Percentiles rank a stretch among this genome's conserved stretches.
phyloP scores from a whole-genome alignment of 2,329 filamentous ascomycete species.

The Penicillium expansum region DNA sequence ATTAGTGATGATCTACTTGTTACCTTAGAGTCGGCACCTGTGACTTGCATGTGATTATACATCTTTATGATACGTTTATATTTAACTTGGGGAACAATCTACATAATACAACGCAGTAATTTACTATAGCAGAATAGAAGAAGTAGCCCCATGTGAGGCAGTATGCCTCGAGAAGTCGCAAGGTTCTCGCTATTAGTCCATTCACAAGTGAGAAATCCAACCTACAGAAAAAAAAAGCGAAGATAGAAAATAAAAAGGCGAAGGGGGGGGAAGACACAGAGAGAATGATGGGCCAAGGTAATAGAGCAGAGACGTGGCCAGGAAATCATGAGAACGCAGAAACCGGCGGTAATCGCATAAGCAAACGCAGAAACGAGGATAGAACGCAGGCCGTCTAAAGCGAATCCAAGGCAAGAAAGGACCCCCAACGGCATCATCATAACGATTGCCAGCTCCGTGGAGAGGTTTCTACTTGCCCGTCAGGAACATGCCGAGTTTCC shows the following conservation, averaged over 20 bases:
- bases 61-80: no score
- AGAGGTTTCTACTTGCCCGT: slow-evolving; percentile 9
- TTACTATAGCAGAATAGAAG: not conserved
- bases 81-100: not conserved
- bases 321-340: slow-evolving; percentile 20
- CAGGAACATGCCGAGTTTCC: slow-evolving; percentile 8
- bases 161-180: slow-evolving; percentile 16
- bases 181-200: slow-evolving; percentile 39
- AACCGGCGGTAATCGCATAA: slow-evolving; percentile 31
- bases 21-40: not conserved
- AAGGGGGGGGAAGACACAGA: slow-evolving; percentile 19
- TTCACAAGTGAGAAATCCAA: slow-evolving; percentile 37
- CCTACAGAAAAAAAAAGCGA: slow-evolving; percentile 24
- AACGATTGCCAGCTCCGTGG: slow-evolving; percentile 12
- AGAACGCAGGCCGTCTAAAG: slow-evolving; percentile 35
- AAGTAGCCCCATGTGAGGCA: not conserved
- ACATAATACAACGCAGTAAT: not conserved
- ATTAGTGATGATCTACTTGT: not conserved
- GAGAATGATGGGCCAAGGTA: slow-evolving; percentile 11
- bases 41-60: slow-evolving; percentile 4
- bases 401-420: slow-evolving; percentile 28
- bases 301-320: slow-evolving; percentile 5
- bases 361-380: slow-evolving; percentile 26
- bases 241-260: slow-evolving; percentile 16
- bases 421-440: slow-evolving; percentile 12